A percentile compares a stretch with the other conserved stretches of the same genome.
Conservation (phyloP, 768 basidiomycete species). For the Amanita thiersii region DNA sequence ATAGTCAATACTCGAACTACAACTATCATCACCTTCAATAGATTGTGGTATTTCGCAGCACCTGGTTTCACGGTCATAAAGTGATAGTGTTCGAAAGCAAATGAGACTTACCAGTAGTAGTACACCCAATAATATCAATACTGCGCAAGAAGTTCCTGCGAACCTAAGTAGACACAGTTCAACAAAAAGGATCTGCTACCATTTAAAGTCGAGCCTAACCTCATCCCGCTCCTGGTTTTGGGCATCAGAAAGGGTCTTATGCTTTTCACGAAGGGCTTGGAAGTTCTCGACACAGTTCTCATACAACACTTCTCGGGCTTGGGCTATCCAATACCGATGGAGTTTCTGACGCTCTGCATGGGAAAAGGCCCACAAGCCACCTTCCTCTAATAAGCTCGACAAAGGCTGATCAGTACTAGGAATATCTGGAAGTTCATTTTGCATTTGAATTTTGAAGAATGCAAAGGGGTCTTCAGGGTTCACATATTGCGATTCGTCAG, state of each 20-base stretch:
- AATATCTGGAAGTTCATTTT: constrained; percentile 24
- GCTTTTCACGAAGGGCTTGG: constrained; percentile 22
- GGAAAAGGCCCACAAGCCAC: constrained; percentile 49
- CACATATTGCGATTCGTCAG: background rate
- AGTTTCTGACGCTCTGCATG: constrained; percentile 36
- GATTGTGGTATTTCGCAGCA: constrained; percentile 54
- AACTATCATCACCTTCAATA: constrained; percentile 40
- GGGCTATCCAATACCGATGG: constrained; percentile 36
- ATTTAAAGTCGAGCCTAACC: constrained; percentile 25
- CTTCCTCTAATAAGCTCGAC: constrained; percentile 24
- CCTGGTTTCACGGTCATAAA: constrained; percentile 26
- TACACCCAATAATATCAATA: constrained; percentile 65
- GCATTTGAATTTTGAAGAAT: constrained; percentile 32
- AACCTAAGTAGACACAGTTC: constrained; percentile 27
- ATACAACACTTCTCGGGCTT: constrained; percentile 24
- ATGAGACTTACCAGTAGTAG: constrained; percentile 50
- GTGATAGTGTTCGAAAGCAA: background rate
- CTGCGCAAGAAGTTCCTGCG: constrained; percentile 44
- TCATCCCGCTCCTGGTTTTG: constrained; percentile 46
- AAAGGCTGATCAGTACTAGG: constrained; percentile 30
- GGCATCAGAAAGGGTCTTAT: constrained; percentile 23
- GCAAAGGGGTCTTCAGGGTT: constrained; percentile 8
- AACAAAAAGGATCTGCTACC: background rate
- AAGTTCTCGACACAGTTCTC: constrained; percentile 30
- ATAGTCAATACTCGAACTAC: background rate